Conservation (phyloP, 257 asterid species). For the Solanum medicagineum region DNA sequence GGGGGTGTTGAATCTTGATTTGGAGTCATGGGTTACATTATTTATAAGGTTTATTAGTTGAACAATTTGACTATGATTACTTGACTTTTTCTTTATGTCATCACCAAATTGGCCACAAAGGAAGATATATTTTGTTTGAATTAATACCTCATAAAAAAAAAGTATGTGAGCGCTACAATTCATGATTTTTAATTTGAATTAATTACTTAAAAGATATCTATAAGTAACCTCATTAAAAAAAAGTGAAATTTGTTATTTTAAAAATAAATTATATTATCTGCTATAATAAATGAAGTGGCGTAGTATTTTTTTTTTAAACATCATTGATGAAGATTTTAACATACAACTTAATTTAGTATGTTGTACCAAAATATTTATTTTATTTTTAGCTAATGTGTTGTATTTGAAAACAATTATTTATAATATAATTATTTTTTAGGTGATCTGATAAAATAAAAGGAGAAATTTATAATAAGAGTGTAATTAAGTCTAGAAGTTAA, state of each 20-base stretch:
- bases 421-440: neutral
- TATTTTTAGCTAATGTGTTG: neutral
- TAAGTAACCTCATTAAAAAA: neutral
- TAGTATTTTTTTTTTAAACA: neutral
- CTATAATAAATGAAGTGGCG: too few relatives aligned
- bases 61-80: constrained; percentile 4
- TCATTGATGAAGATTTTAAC: neutral
- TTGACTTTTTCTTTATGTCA: constrained; percentile 2
- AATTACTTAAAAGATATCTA: neutral
- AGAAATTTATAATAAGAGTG: too few relatives aligned
- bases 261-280: neutral
- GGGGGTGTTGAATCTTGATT: neutral
- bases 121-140: neutral
- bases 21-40: neutral
- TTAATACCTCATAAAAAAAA: neutral
- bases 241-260: neutral
- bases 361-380: neutral
- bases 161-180: too few relatives aligned
- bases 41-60: constrained; percentile 3
- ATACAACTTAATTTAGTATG: neutral
- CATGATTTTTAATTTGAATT: too few relatives aligned
- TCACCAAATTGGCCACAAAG: constrained; percentile 4
- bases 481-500: too few relatives aligned
- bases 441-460: neutral
- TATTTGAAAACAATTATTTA: too few relatives aligned